Conservation (phyloP, 1,139 yeast species). For the Tardiomyces depauwii region DNA sequence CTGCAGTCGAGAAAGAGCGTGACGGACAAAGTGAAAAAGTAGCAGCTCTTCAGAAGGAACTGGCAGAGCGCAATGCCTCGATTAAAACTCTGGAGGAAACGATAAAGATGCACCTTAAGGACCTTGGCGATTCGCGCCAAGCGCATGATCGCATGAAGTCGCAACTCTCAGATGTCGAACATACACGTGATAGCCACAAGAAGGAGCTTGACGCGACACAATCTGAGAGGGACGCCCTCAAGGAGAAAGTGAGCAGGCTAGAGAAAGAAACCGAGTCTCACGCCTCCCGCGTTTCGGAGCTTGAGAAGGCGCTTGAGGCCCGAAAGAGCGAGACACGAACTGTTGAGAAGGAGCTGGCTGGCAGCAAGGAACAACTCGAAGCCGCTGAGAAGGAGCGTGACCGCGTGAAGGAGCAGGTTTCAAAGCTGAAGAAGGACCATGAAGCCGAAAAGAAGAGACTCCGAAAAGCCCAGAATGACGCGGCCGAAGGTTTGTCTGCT, state of each 20-base stretch:
- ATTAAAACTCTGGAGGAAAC: not conserved
- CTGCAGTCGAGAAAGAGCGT: not conserved
- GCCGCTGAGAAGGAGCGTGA: constrained; percentile 3
- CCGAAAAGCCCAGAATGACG: constrained; percentile 1
- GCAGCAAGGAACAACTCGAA: constrained; percentile 1
- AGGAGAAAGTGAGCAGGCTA: constrained; percentile 1
- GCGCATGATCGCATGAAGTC: not conserved
- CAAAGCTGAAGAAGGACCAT: constrained; percentile 4
- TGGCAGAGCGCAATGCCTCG: not conserved
- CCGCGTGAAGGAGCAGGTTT: constrained; percentile 1
- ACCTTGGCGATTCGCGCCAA: not conserved
- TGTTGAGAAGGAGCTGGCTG: constrained; percentile 4
- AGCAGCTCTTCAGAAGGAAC: not conserved
- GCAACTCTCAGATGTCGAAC: not conserved
- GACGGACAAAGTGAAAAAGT: not conserved
- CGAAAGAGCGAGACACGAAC: constrained; percentile 3
- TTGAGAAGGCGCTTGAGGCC: constrained; percentile 2
- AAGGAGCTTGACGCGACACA: constrained; percentile 1
- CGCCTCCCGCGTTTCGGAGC: constrained; percentile 4
- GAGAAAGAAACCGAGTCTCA: not conserved
- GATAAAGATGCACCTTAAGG: not conserved
- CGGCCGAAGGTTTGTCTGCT: constrained; percentile 4
- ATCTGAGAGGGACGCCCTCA: constrained; percentile 5
- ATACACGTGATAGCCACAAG: constrained; percentile 1
- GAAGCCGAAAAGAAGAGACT: not conserved